Evolutionary conservation across 192 early-diverging fungal genomes (phyloP).

Genomic region (Chytriomyces sp.): DNA sequence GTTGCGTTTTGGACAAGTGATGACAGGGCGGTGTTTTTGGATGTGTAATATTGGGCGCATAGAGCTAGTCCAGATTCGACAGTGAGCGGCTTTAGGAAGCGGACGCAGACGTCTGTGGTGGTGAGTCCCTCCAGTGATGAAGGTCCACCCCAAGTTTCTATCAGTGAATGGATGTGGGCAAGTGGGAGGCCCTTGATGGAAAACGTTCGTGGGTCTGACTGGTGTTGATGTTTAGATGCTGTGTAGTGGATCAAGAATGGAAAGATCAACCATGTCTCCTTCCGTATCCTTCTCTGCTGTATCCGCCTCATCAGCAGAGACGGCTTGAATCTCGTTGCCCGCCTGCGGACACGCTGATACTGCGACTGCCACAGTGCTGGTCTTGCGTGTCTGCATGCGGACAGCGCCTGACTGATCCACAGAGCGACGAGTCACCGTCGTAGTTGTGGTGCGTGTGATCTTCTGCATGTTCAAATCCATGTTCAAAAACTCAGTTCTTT

Average conservation of each 20-base stretch:
- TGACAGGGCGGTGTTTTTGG: not conserved
- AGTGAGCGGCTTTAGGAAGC: slow-evolving; percentile 16
- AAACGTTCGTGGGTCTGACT: not conserved
- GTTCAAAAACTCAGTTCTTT: not conserved
- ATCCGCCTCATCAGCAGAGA: too few species aligned
- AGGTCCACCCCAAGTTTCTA: not conserved
- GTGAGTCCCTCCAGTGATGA: not conserved
- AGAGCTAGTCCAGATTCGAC: not conserved
- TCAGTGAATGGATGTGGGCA: not conserved
- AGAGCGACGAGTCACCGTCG: too few species aligned
- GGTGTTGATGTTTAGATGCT: not conserved
- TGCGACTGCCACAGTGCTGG: too few species aligned
- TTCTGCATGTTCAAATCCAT: too few species aligned
- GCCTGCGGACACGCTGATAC: too few species aligned
- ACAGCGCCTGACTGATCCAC: too few species aligned
- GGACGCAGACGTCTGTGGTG: slow-evolving; percentile 29
- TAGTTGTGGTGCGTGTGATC: too few species aligned
- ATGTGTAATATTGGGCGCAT: not conserved
- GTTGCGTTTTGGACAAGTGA: slow-evolving; percentile 14
- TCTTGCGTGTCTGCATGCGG: too few species aligned
- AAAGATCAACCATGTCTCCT: too few species aligned
- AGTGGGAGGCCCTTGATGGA: slow-evolving; percentile 9
- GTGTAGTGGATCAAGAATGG: too few species aligned
- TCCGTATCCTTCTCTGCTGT: too few species aligned
- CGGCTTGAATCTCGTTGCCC: too few species aligned